Evolutionary conservation across 768 basidiomycete genomes (phyloP).

Genomic region (Tremella yokohamensis): DNA sequence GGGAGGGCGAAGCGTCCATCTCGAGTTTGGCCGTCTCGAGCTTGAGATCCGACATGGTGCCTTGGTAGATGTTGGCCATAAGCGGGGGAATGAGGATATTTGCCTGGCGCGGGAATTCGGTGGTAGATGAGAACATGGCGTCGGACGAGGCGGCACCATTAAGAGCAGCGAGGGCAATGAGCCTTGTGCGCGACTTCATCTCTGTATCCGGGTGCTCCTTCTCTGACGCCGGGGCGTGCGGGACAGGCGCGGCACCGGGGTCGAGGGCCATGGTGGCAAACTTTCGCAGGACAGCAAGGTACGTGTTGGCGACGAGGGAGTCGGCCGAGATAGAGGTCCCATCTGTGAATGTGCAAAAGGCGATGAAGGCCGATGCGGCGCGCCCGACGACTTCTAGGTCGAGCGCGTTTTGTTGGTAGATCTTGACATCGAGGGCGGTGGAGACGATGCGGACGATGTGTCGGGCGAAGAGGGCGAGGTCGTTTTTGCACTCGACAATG

Average conservation of each 20-base stretch:
- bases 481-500: slow-evolving; percentile 67
- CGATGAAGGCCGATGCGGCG: slow-evolving; percentile 79
- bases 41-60: slow-evolving; percentile 61
- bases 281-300: slow-evolving; percentile 63
- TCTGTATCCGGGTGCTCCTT: slow-evolving; percentile 62
- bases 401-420: slow-evolving; percentile 33
- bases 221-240: background rate
- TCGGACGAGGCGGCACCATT: slow-evolving; percentile 78
- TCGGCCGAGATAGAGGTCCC: slow-evolving; percentile 79
- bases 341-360: slow-evolving; percentile 89
- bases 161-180: slow-evolving; percentile 80
- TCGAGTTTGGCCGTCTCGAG: slow-evolving; percentile 67
- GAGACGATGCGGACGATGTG: slow-evolving; percentile 39
- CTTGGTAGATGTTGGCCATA: slow-evolving; percentile 64
- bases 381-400: slow-evolving; percentile 51
- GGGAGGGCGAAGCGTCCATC: slow-evolving; percentile 64
- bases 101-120: slow-evolving; percentile 70
- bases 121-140: slow-evolving; percentile 68
- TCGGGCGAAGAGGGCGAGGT: slow-evolving; percentile 44
- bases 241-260: slow-evolving; percentile 33
- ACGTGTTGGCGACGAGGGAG: slow-evolving; percentile 63
- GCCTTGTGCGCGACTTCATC: slow-evolving; percentile 70
- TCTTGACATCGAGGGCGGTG: slow-evolving; percentile 40
- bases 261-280: slow-evolving; percentile 64
- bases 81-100: slow-evolving; percentile 68